Conservation (phyloP, 139 green algal species). For the Pycnococcus provasolii region DNA sequence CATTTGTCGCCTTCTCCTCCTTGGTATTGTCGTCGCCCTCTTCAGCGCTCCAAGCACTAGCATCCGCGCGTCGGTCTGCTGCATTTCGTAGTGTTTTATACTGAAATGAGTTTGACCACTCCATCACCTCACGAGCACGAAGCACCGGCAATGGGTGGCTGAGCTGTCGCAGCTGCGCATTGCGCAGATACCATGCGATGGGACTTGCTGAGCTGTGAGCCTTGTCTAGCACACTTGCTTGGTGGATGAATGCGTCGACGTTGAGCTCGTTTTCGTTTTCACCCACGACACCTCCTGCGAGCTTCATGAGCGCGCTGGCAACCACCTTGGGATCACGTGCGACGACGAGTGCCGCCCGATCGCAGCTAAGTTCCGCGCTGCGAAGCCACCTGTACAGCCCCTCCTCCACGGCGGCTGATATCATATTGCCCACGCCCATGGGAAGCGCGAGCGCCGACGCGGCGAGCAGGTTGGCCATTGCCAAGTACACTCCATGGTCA, state of each 20-base stretch:
- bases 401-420: constrained; percentile 42
- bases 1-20: too few relatives aligned
- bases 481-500: constrained; percentile 91
- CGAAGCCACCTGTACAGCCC: constrained; percentile 41
- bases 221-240: constrained; percentile 28
- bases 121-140: constrained; percentile 32
- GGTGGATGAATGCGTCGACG: constrained; percentile 84
- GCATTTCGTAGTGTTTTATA: background rate
- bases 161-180: constrained; percentile 30
- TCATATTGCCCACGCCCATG: constrained; percentile 12
- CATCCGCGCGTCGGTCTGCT: too few relatives aligned
- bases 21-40: too few relatives aligned
- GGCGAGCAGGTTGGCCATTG: constrained; percentile 77
- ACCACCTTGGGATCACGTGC: constrained; percentile 58
- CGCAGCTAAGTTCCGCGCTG: constrained; percentile 89
- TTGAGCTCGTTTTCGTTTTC: constrained; percentile 56
- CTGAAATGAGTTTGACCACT: constrained; percentile 25
- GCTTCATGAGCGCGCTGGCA: constrained; percentile 83
- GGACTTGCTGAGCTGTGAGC: background rate
- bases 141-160: constrained; percentile 37
- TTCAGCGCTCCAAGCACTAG: too few relatives aligned
- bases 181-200: constrained; percentile 33
- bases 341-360: constrained; percentile 83
- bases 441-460: background rate
- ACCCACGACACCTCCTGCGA: constrained; percentile 70